These are phyloP conservation scores for Lasiodiplodia hormozganensis DNA, from an alignment of 2,329 filamentous ascomycete species.

Conservation along the genomic window DNA sequence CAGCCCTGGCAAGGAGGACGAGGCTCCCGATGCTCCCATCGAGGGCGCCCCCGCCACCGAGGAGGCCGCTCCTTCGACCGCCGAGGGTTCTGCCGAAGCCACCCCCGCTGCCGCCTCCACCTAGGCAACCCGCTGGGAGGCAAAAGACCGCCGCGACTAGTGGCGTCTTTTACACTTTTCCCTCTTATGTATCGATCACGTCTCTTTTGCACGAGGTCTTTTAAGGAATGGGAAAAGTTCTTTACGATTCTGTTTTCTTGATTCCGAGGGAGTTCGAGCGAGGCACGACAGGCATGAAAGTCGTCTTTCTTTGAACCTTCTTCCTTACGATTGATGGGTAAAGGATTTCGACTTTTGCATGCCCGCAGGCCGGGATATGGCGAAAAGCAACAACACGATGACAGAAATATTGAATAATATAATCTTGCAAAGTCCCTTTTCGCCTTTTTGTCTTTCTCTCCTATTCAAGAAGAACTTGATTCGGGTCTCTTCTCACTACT, in stretches of 20 bases:
- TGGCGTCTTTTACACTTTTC: constrained; percentile 23
- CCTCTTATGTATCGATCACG: constrained; percentile 27
- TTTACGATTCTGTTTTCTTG: constrained; percentile 27
- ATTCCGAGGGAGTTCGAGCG: constrained; percentile 29
- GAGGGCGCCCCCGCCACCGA: constrained; percentile 50
- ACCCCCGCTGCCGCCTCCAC: constrained; percentile 30
- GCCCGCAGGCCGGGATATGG: constrained; percentile 28
- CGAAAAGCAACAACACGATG: constrained; percentile 28
- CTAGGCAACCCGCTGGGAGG: background rate
- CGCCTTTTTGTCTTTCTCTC: background rate
- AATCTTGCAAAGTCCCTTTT: constrained; percentile 24
- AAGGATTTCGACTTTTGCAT: constrained; percentile 28
- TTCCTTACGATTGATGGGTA: constrained; percentile 23
- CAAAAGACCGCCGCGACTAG: constrained; percentile 4
- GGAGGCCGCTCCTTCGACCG: constrained; percentile 30
- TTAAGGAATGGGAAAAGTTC: constrained; percentile 29
- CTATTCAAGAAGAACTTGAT: background rate
- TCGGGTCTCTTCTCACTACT: background rate
- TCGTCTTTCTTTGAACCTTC: constrained; percentile 26
- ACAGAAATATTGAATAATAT: constrained; percentile 29
- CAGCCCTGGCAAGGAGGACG: constrained; percentile 98
- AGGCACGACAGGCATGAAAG: constrained; percentile 29
- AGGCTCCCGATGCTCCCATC: constrained; percentile 61
- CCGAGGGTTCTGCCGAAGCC: constrained; percentile 29
- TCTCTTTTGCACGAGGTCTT: constrained; percentile 27